Conservation (phyloP, 1,284 basidiomycete species). For the Cystobasidium pallidum region DNA sequence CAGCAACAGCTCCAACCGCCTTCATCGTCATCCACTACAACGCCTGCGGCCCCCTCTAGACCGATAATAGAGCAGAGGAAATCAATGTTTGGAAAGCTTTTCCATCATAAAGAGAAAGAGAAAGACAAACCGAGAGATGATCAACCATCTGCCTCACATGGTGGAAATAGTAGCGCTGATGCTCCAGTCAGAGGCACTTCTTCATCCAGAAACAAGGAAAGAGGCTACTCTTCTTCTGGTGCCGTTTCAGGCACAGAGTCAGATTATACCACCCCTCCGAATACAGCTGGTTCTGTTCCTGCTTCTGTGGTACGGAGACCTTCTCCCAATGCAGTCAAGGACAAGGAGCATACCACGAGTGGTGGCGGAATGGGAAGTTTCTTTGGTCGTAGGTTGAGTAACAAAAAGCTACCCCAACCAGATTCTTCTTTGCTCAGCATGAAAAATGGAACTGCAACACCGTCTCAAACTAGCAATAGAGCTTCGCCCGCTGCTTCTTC, state of each 20-base stretch:
- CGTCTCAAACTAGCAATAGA: conserved; percentile 5
- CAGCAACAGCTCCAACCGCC: conserved; percentile 8
- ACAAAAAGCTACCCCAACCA: conserved; percentile 40
- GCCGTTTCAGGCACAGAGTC: conserved; percentile 36
- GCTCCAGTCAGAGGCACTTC: conserved; percentile 4
- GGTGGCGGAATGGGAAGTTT: conserved; percentile 27
- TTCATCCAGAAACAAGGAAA: conserved; percentile 1
- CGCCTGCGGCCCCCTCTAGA: background rate
- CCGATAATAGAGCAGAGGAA: conserved; percentile 37
- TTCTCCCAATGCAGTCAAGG: conserved; percentile 18
- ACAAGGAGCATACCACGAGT: conserved; percentile 14
- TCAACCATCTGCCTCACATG: conserved; percentile 6
- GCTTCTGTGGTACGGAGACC: conserved; percentile 22
- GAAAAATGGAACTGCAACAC: conserved; percentile 3
- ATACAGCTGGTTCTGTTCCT: background rate
- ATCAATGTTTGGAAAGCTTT: conserved; percentile 41
- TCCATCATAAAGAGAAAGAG: conserved; percentile 36
- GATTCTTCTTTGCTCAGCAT: conserved; percentile 33
- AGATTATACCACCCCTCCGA: conserved; percentile 8
- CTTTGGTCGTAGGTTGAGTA: conserved; percentile 34
- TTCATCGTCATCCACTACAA: background rate
- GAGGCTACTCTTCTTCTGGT: conserved; percentile 33
- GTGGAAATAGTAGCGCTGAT: background rate
- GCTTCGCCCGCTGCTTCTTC: conserved; percentile 35
- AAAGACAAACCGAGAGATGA: conserved; percentile 27